phyloP scores from a whole-genome alignment of 305 asterid species.

The Ilex paraguariensis region DNA sequence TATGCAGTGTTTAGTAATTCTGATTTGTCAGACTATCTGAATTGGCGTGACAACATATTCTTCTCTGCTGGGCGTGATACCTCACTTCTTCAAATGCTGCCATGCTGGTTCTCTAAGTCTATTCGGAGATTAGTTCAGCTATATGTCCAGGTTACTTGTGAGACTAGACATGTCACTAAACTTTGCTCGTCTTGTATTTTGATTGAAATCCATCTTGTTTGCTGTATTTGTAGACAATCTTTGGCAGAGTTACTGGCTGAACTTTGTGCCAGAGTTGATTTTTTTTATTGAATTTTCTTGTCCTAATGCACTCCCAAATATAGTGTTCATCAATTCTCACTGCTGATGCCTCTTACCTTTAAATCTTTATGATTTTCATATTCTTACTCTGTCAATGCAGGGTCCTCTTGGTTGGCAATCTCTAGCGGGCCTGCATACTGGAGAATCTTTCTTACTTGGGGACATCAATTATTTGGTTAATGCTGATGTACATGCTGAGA shows the following conservation, averaged over 20 bases:
- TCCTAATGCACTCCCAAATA: not conserved
- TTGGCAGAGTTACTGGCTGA: too few species aligned
- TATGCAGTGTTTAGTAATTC: slow-evolving; percentile 62
- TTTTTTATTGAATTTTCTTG: not conserved
- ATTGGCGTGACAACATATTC: slow-evolving; percentile 95
- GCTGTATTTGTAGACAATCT: too few species aligned
- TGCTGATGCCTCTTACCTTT: not conserved
- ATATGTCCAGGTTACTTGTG: slow-evolving; percentile 64
- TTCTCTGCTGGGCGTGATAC: slow-evolving; percentile 86
- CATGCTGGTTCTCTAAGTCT: slow-evolving; percentile 94
- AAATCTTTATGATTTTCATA: not conserved
- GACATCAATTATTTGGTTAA: slow-evolving; percentile 60
- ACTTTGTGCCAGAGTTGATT: too few species aligned
- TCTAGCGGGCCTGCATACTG: slow-evolving; percentile 57
- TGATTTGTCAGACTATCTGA: slow-evolving; percentile 83
- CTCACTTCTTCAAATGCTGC: slow-evolving; percentile 94
- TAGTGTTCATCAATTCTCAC: too few species aligned
- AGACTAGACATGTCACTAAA: not conserved
- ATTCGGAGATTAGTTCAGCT: slow-evolving; percentile 96
- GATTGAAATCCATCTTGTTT: too few species aligned
- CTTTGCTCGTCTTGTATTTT: too few species aligned
- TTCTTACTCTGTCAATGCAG: slow-evolving; percentile 34
- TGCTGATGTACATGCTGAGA: slow-evolving; percentile 65
- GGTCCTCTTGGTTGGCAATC: slow-evolving; percentile 97
- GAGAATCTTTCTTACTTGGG: slow-evolving; percentile 59